Evolutionary conservation across 768 basidiomycete genomes (phyloP), one percentile per base, ranked within the genome.

Genomic region (Hypholoma sublateritium): DNA sequence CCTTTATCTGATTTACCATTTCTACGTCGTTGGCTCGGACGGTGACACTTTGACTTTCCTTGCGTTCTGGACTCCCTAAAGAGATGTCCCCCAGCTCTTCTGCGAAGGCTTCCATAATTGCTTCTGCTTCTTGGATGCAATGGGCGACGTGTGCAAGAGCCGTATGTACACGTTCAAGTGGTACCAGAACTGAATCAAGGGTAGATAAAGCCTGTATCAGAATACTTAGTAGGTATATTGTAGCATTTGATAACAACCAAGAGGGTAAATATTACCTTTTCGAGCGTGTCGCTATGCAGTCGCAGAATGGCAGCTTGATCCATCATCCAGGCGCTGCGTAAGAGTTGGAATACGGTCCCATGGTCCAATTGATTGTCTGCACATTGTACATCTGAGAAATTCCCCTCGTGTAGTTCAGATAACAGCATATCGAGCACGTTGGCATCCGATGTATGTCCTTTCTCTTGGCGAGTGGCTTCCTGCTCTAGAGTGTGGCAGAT

Each of bases 11-110:
- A 22, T 39, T 19, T 14, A 63, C 57, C 22, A 53, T 51, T 35
- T 61, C 60, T 24, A 47, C 32, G 21, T 49, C 56, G 17, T 42
- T 35, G 22, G 52, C 45, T 24, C 21, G 16, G 13, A 45, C 42
- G 37, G 50, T 51, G 17, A 22, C 25, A 14, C 48, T 42, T 48
- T 37, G 28, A 17, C 22, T 44, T 19, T 37, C 13, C 19, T n/a
- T 36, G 4, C 37, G 19, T 17, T 43, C 44, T 17, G 41, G 17
- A 16, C 36, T 32, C 16, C 51, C 24, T 5, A 64, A 17, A 24
- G 45, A 6, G 5, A 67, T 62, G n/a, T 60, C 62, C 5, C 59
- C 62, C 28, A 69, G 50, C 45, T 69, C 68, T 47, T 69, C 66
- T 16, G 54, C 60, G 24, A 61, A 60, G 12, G 62, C 61, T 55